phyloP scores from a whole-genome alignment of 352 stramenopile species.

The Pythium insidiosum region DNA sequence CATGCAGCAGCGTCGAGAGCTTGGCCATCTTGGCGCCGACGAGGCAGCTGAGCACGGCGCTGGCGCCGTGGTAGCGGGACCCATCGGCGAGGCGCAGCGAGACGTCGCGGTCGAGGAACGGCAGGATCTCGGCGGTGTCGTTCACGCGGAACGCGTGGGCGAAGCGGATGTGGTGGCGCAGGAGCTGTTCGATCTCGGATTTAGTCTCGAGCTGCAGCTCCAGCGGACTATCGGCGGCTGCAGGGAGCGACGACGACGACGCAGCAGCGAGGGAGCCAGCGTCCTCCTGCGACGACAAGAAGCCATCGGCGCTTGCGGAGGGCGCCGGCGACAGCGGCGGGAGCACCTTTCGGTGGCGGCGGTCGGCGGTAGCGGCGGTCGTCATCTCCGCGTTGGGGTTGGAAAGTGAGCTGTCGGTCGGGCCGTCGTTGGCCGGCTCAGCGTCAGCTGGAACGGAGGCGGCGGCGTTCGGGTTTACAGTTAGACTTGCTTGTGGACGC shows the following conservation, averaged over 20 bases:
- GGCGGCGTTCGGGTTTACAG: too few relatives aligned
- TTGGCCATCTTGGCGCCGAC: conserved; percentile 65
- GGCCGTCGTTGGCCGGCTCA: too few relatives aligned
- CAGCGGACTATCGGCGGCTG: too few relatives aligned
- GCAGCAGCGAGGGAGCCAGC: neutral
- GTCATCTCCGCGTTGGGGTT: too few relatives aligned
- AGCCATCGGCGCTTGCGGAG: conserved; percentile 9
- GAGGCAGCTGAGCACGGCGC: conserved; percentile 60
- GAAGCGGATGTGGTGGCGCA: conserved; percentile 53
- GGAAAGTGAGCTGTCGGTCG: too few relatives aligned
- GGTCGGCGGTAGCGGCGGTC: neutral
- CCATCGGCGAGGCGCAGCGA: conserved; percentile 41
- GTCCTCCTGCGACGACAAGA: neutral
- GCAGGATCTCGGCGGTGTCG: conserved; percentile 54
- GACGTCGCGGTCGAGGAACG: conserved; percentile 58
- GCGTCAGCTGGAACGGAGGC: too few relatives aligned
- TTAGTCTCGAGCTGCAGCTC: too few relatives aligned
- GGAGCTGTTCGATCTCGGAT: conserved; percentile 32
- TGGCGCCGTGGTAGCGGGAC: conserved; percentile 29
- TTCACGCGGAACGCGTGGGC: conserved; percentile 69
- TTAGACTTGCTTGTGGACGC: too few relatives aligned
- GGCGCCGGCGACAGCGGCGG: conserved; percentile 7
- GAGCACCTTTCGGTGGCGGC: conserved; percentile 13
- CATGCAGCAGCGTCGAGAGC: conserved; percentile 49
- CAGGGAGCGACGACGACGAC: too few relatives aligned